A percentile compares a stretch with the other conserved stretches of the same genome.
Evolutionary conservation across 306 rosid species (phyloP).

Genomic region (Lathyrus sativus): DNA sequence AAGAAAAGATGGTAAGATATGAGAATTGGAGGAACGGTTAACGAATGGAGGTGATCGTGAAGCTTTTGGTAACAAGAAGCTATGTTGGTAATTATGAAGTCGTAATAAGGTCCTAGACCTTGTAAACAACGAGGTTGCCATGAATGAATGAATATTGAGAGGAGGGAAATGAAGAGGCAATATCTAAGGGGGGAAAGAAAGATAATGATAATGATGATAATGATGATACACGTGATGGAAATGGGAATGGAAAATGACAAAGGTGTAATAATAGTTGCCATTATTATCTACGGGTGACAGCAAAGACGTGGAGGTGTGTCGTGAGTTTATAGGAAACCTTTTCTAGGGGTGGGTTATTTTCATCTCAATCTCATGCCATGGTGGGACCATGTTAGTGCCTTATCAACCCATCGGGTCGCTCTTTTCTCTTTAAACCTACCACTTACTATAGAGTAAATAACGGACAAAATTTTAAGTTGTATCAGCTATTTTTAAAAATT

Average conservation of each 20-base stretch:
- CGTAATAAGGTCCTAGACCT: background rate
- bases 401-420: too few relatives aligned
- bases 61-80: background rate
- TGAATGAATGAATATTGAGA: background rate
- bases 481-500: too few relatives aligned
- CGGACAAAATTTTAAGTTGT: too few relatives aligned
- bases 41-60: background rate
- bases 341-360: too few relatives aligned
- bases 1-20: background rate
- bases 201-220: background rate
- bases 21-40: too few relatives aligned
- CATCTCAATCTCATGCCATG: too few relatives aligned
- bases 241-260: background rate
- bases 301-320: constrained; percentile 13
- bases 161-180: background rate
- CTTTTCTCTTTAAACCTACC: too few relatives aligned
- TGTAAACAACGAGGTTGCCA: background rate
- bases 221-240: background rate
- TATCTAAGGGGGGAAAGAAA: background rate
- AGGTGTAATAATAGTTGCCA: too few relatives aligned
- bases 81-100: background rate
- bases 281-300: background rate
- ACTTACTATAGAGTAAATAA: too few relatives aligned
- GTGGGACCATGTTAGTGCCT: too few relatives aligned
- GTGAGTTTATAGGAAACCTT: constrained; percentile 1